Evolutionary conservation across 805 yeast genomes (phyloP), one percentile per base, ranked within the genome.

Genomic region (Spathaspora boniae): DNA sequence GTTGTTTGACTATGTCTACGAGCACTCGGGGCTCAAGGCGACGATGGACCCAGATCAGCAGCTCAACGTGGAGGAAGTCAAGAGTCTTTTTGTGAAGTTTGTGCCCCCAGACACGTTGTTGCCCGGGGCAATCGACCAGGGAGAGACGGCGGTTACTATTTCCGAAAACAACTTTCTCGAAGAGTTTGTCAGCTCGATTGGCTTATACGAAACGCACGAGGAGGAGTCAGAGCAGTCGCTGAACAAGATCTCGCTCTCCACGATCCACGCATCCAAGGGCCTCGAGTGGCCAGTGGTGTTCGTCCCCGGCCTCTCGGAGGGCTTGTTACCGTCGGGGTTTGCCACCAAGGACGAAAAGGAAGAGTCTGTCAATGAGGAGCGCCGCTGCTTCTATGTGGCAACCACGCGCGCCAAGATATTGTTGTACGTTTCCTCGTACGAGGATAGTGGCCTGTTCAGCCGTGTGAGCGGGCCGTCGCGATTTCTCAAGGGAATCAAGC

Each of bases 221-320:
- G 50, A 12, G 47, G 44, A 11, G 41, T 39, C 12, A 44, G 43
- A 5, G 15, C 27, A 9, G 15, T 16, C 27, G 26, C 29, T 12
- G 12, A 37, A 1, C 31, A 39, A 3, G 34, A 34, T 48, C 34
- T 59, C 70, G 4, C 36, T 91, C 0, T 82, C 95, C 0, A 93
- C 98, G 0, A 82, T 91, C 9, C 98, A 91, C 54, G 86, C 88
- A 0, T 79, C 97, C 1, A 91, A 91, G 54, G 98, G 98, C 1
- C 65, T 89, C 2, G 98, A 91, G 54, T 91, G 98, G 97, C 91
- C 95, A 0, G 76, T 86, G 9, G 97, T 91, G 0, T 86, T 86
- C 51, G 74, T 86, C 9, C 87, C 94, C 0, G 82, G 86, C 0
- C 59, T 85, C 12, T 66, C 74, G 21, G 86, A 83, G 31, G 82